A percentile compares a stretch with the other conserved stretches of the same genome.
Evolutionary conservation across 176 grass and related monocot genomes (phyloP).

Genomic region (Rhynchospora breviuscula): DNA sequence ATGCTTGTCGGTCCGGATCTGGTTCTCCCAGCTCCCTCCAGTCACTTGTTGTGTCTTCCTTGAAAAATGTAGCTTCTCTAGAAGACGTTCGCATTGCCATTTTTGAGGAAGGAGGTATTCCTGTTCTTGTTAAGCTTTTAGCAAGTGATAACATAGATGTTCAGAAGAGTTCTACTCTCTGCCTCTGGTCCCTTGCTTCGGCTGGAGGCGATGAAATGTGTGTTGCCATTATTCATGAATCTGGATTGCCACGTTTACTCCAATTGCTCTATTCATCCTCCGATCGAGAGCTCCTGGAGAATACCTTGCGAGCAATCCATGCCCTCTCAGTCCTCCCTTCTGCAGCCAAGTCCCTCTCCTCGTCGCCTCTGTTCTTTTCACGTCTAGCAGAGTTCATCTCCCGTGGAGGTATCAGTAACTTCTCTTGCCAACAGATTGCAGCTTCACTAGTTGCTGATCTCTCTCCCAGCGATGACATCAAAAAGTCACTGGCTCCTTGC

Average conservation of each 20-base stretch:
- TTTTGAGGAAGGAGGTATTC: constrained; percentile 65
- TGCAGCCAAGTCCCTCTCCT: constrained; percentile 43
- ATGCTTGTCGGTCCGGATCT: constrained; percentile 59
- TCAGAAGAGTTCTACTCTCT: constrained; percentile 45
- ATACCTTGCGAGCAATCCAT: constrained; percentile 48
- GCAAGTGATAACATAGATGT: constrained; percentile 32
- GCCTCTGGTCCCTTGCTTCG: constrained; percentile 57
- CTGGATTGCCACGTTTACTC: constrained; percentile 49
- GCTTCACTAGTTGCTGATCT: constrained; percentile 54
- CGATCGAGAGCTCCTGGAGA: constrained; percentile 52
- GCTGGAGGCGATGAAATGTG: constrained; percentile 46
- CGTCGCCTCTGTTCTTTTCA: constrained; percentile 58
- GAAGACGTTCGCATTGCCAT: constrained; percentile 56
- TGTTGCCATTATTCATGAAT: constrained; percentile 50
- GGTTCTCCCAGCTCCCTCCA: constrained; percentile 38
- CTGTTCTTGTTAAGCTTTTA: constrained; percentile 54
- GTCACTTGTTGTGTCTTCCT: constrained; percentile 38
- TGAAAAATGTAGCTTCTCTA: constrained; percentile 54
- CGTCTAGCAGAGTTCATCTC: constrained; percentile 59
- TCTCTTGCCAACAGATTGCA: constrained; percentile 49
- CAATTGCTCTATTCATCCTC: constrained; percentile 46
- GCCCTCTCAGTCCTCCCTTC: constrained; percentile 44
- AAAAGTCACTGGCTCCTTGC: constrained; percentile 50
- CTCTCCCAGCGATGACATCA: constrained; percentile 49
- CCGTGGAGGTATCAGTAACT: constrained; percentile 26